Conservation (phyloP, 2,329 filamentous ascomycete genomes). For the Epichloe brachyelytri region DNA sequence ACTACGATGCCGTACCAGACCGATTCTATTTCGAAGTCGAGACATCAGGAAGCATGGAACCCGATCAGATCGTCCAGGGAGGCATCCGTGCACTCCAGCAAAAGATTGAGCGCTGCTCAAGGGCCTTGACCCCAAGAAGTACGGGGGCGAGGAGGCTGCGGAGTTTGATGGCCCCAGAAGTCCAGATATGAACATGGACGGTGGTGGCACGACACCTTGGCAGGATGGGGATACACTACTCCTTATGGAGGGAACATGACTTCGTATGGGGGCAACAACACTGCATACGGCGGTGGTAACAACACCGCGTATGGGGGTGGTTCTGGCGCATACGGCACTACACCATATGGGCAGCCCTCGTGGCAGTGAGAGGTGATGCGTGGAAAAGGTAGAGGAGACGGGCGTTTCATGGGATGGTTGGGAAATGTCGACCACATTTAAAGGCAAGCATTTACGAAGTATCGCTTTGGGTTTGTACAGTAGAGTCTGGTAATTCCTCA, state of each 20-base stretch:
- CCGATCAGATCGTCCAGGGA: slow-evolving; percentile 77
- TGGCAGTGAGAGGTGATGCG: slow-evolving; percentile 27
- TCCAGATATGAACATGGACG: slow-evolving; percentile 49
- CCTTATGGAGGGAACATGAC: slow-evolving; percentile 49
- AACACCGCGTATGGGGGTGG: slow-evolving; percentile 53
- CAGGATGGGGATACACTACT: slow-evolving; percentile 56
- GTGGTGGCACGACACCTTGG: slow-evolving; percentile 41
- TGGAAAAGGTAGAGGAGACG: background rate
- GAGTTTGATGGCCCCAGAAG: slow-evolving; percentile 53
- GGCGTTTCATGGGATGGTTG: slow-evolving; percentile 4
- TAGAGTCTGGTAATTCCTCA: background rate
- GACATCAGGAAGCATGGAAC: slow-evolving; percentile 73
- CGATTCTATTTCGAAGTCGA: slow-evolving; percentile 94
- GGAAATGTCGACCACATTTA: background rate
- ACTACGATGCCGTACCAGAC: slow-evolving; percentile 75
- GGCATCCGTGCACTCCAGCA: slow-evolving; percentile 81
- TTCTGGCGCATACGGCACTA: slow-evolving; percentile 30
- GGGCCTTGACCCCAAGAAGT: slow-evolving; percentile 32
- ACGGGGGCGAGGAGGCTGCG: slow-evolving; percentile 44
- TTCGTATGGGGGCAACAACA: slow-evolving; percentile 51
- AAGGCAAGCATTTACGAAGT: background rate
- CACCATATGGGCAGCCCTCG: slow-evolving; percentile 34
- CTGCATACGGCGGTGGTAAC: slow-evolving; percentile 53
- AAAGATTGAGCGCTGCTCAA: slow-evolving; percentile 71
- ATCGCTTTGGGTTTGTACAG: slow-evolving; percentile 3